A percentile compares a stretch with the other conserved stretches of the same genome.
Evolutionary conservation across 2,329 filamentous ascomycete genomes (phyloP).

Genomic region (Colletotrichum horii): DNA sequence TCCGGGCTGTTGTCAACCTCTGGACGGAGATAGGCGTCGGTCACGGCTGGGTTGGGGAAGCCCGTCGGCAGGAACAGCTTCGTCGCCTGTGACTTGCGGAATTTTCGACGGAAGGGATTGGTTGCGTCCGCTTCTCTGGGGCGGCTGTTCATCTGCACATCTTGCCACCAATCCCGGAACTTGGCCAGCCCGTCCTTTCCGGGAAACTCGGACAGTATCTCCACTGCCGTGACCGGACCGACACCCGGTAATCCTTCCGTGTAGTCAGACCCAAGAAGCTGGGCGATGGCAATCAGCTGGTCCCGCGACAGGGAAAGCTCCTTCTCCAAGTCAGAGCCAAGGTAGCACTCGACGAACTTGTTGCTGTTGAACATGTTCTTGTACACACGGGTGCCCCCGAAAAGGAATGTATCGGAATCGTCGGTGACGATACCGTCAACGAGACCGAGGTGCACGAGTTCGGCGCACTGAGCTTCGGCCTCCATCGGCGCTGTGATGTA

Average conservation of each 20-base stretch:
- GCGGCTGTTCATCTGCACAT: constrained; percentile 73
- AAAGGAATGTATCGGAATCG: constrained; percentile 95
- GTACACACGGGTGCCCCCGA: constrained; percentile 94
- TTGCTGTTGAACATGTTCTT: constrained; percentile 99
- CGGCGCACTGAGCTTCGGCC: constrained; percentile 95
- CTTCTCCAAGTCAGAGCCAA: constrained; percentile 81
- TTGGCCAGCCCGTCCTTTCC: constrained; percentile 64
- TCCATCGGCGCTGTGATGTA: constrained; percentile 99
- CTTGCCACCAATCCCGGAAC: constrained; percentile 88
- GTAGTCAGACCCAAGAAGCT: constrained; percentile 92
- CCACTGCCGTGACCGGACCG: constrained; percentile 91
- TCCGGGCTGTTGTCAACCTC: constrained; percentile 83
- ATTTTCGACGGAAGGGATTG: constrained; percentile 81
- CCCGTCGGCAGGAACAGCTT: constrained; percentile 84
- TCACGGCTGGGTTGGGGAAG: constrained; percentile 82
- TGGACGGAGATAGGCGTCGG: constrained; percentile 82
- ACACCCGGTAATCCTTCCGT: constrained; percentile 90
- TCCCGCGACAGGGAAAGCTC: constrained; percentile 88
- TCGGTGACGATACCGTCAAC: constrained; percentile 99
- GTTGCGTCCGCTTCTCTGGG: constrained; percentile 65
- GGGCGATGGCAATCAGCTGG: constrained; percentile 87
- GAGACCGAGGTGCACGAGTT: constrained; percentile 82
- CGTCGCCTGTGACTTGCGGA: constrained; percentile 76
- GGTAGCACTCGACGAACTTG: constrained; percentile 97
- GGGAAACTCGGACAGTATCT: constrained; percentile 91